Conservation (phyloP, 2,329 filamentous ascomycete species). For the Helminthosporium solani region DNA sequence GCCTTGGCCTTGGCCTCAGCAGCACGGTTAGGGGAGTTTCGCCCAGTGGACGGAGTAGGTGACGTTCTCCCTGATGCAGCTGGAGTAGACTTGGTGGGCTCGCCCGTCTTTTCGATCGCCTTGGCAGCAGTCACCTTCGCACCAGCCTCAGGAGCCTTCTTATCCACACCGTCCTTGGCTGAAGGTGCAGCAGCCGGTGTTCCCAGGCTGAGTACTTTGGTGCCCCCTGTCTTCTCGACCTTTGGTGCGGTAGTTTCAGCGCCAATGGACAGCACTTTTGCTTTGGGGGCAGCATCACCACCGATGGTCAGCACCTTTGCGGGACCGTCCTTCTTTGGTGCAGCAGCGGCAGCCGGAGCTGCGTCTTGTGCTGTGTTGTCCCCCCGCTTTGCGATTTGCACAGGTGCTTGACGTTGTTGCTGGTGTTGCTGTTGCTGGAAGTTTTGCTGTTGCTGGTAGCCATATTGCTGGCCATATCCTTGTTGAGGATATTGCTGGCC, state of each 20-base stretch:
- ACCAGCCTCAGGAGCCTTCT: constrained; percentile 62
- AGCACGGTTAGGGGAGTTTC: constrained; percentile 70
- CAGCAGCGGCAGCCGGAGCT: constrained; percentile 46
- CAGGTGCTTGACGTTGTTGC: constrained; percentile 53
- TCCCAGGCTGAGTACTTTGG: constrained; percentile 79
- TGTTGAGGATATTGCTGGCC: constrained; percentile 27
- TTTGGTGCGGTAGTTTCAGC: constrained; percentile 57
- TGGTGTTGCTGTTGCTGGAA: constrained; percentile 46
- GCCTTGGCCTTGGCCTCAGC: constrained; percentile 65
- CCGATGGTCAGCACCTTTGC: constrained; percentile 66
- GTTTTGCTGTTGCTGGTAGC: constrained; percentile 47
- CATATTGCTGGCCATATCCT: constrained; percentile 24
- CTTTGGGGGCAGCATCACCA: constrained; percentile 56
- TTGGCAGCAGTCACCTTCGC: constrained; percentile 84
- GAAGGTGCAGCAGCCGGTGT: constrained; percentile 52
- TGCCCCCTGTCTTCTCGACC: constrained; percentile 50
- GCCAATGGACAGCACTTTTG: constrained; percentile 63
- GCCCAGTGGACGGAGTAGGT: constrained; percentile 78
- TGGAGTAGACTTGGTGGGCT: constrained; percentile 55
- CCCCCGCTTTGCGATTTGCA: constrained; percentile 64
- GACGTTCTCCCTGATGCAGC: constrained; percentile 69
- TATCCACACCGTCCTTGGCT: constrained; percentile 48
- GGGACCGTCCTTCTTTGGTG: constrained; percentile 46
- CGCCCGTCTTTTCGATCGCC: constrained; percentile 87
- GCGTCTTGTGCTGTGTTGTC: constrained; percentile 51